Base-by-base conservation (phyloP, 2,329 filamentous ascomycete species). In the Pyrenophora teres region DNA sequence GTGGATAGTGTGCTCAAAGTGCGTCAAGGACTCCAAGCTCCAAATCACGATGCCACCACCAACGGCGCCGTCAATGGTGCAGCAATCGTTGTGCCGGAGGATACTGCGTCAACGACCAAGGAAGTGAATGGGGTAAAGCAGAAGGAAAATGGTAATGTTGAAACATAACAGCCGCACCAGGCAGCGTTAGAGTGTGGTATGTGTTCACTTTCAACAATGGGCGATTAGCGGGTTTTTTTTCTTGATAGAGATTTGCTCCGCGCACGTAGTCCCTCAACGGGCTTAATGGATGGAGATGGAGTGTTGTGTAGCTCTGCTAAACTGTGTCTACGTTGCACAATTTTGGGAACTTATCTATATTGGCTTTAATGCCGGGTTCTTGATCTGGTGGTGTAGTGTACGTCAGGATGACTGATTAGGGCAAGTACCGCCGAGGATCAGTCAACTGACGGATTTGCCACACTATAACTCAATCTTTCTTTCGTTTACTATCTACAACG, bases 1-100 rank as follows among this genome's bases (percentile, higher is more conserved):
- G 94, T 97, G 12, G 94, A 99, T 71, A 94, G 86, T 56, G 93
- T 99, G 3, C 83, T 97, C 25, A 90, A 90, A 35, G 97, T 99
- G 62, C 86, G 93, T 40, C 92, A 96, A 74, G 93, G 91, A 0
- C 81, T 99, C 55, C 94, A 90, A n/a, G 75, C 58, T 3, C 53
- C 61, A 2, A 56, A 50, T 10, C 50, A 65, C 13, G 49, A 59
- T 7, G 7, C 19, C 2, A 37, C 19, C 2, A 37, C 4, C 2
- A 50, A 38, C 21, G 47, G 50, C 18, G 35, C n/a, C 9, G 35
- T 32, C 1, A 44, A 52, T 25, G 50, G 46, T 6, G 32, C 48
- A 7, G 38, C 43, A 15, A 38, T 57, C 5, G 48, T 44, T 19
- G 50, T 59, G 13, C 56, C 58, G 3, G 30, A 48, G 0, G 43